phyloP scores from a whole-genome alignment of 2,329 filamentous ascomycete genomes.

The Penicillium sp. region DNA sequence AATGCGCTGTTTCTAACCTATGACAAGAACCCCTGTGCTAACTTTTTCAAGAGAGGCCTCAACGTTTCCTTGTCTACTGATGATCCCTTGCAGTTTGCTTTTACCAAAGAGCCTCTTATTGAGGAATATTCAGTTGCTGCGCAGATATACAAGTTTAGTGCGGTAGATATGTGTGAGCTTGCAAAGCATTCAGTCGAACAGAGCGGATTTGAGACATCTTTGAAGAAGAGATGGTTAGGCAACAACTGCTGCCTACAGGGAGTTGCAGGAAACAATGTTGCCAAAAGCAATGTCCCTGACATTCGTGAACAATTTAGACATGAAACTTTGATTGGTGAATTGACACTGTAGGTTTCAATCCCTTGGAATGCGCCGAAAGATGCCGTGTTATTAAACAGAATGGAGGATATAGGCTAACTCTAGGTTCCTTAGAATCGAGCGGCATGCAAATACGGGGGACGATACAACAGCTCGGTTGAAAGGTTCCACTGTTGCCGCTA shows the following conservation, averaged over 20 bases:
- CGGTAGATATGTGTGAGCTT: conserved; percentile 96
- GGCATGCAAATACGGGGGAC: too few relatives aligned
- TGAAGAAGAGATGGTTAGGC: conserved; percentile 90
- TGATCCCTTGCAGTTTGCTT: conserved; percentile 93
- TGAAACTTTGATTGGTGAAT: conserved; percentile 74
- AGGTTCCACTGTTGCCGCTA: too few relatives aligned
- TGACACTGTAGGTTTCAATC: conserved; percentile 60
- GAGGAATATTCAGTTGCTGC: conserved; percentile 97
- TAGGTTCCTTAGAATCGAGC: conserved; percentile 21
- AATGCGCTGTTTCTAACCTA: conserved; percentile 94
- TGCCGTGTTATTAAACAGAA: too few relatives aligned
- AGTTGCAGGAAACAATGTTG: conserved; percentile 77
- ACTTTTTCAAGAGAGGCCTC: conserved; percentile 86
- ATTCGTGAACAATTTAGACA: conserved; percentile 82
- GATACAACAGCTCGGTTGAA: too few relatives aligned
- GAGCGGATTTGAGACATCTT: conserved; percentile 77
- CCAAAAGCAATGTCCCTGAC: conserved; percentile 92
- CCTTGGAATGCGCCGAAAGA: too few relatives aligned
- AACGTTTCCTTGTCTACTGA: conserved; percentile 96
- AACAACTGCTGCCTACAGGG: conserved; percentile 67
- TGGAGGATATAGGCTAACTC: background rate
- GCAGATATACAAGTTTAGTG: conserved; percentile 94
- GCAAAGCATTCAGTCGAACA: conserved; percentile 93
- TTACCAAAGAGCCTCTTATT: conserved; percentile 94
- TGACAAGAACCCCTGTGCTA: conserved; percentile 89